Evolutionary conservation across 768 basidiomycete genomes (phyloP).

Genomic region (Termitomyces bulborhizus): DNA sequence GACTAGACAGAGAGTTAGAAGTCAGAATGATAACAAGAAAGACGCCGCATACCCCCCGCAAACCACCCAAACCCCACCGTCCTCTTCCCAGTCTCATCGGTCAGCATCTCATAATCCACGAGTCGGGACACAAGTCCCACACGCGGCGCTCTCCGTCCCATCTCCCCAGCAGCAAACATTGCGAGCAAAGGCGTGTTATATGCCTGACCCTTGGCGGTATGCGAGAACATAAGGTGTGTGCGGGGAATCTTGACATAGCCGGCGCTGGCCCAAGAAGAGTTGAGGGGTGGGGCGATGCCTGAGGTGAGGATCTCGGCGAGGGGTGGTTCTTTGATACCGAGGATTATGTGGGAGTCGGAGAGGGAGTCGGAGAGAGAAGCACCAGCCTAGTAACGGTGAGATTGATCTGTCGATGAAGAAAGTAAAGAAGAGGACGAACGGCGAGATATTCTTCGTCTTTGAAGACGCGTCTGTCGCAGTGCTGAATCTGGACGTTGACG

Average conservation of each 20-base stretch:
- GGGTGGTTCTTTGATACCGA: conserved; percentile 89
- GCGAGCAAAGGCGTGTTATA: conserved; percentile 82
- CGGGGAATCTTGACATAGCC: conserved; percentile 25
- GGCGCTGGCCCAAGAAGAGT: not conserved
- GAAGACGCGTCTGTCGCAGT: no score
- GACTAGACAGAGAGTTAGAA: conserved; percentile 34
- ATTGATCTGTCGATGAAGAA: no score
- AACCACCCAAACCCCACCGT: conserved; percentile 91
- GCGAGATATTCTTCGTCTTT: no score
- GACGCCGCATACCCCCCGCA: conserved; percentile 63
- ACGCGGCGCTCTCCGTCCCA: not conserved
- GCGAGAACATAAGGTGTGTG: conserved; percentile 89
- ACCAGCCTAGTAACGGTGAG: conserved; percentile 39
- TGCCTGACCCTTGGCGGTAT: conserved; percentile 79
- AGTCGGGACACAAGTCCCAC: conserved; percentile 33
- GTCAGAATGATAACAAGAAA: no score
- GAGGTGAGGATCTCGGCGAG: conserved; percentile 50
- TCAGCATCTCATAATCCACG: conserved; percentile 85
- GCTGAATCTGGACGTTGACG: no score
- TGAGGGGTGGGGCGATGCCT: conserved; percentile 20
- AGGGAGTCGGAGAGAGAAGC: conserved; percentile 58
- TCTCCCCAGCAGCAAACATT: conserved; percentile 39
- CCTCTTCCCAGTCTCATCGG: conserved; percentile 54
- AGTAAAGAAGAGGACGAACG: no score
- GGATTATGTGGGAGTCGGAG: conserved; percentile 59